Evolutionary conservation across 768 basidiomycete species (phyloP), one percentile per base, ranked within the genome.

Genomic region (Chiua virens): DNA sequence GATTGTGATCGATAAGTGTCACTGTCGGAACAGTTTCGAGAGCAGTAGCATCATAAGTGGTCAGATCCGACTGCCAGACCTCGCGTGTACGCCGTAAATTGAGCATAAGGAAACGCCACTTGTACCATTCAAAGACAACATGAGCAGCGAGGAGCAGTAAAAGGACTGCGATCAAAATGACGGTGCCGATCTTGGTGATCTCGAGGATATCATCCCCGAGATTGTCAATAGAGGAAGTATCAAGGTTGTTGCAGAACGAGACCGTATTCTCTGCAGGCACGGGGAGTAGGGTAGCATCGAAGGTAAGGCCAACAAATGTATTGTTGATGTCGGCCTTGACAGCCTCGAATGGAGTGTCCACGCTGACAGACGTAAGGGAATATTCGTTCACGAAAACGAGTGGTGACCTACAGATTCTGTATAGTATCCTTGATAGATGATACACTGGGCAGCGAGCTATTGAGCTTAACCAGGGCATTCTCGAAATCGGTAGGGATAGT

Each of bases 241-340:
- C 92, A 52, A 97, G 73, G 45, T 81, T 73, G 40, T 72, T 68
- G 70, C 96, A 99, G 65, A 98, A 90, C 8, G 80, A 67, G 49
- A 96, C 71, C 0, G 75, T 73, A 56, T 83, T 83, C 61, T 81
- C 79, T 35, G 76, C 74, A 0, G 95, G 95, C 10, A 95, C 78
- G 11, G 94, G 89, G 21, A 97, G 79, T 10, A 81, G 67, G 9
- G 84, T 81, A 8, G 86, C 75, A 60, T 90, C 78, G 69, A 94
- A 88, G 32, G 75, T 73, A 36, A 95, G 75, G n/a, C 79, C 79
- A 27, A 78, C 62, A 56, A 97, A 88, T 0, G 92, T 94, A 50
- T 85, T 78, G 64, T 96, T 96, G 68, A 98, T 93, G 44, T 95
- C 90, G 53, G 82, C 75, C 69, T 94, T 97, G 46, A 98, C 68